Evolutionary conservation across 2,329 filamentous ascomycete genomes (phyloP), one percentile per base, ranked within the genome.

Genomic region (Bipolaris bicolor): DNA sequence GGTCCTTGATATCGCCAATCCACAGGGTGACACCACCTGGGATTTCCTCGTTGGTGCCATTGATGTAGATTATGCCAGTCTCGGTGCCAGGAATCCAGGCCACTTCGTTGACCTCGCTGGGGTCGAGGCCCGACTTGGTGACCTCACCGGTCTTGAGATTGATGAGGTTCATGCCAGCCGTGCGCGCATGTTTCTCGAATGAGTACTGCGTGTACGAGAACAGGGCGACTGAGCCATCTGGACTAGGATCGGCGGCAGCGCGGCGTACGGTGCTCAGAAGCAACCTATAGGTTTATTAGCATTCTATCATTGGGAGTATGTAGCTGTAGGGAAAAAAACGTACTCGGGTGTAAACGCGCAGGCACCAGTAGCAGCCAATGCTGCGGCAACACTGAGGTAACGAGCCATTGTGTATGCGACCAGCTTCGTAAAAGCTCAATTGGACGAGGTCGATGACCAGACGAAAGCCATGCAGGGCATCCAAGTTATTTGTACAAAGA

Each of bases 121-220:
- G 45, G 48, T 71, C 72, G 50, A 73, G 62, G n/a, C 66, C 69
- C 5, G 70, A 70, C 29, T 72, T 63, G 13, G 62, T 70, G 54
- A 75, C 67, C 37, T 73, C 63, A 46, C 74, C 74, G 29, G 69
- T 71, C 61, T 71, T 65, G 20, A 75, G 49, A 41, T 76, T 65
- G 29, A 76, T 65, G 50, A 74, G 52, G 46, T 72, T 62, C 59
- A 65, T 15, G 81, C 85, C 24, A 84, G 87, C 49, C 6, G 41
- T 43, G 86, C 86, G 13, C 83, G 84, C 48, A 82, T 94, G 90
- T 1, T 85, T 82, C 40, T 90, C 83, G 75, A 96, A 96, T 1
- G 88, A 93, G 76, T 96, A 97, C 10, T 89, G 86, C 1, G 89
- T 90, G 24, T 86, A 84, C 36, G 87, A 86, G 71, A 88, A 91